Conservation (phyloP, 805 yeast genomes). For the Brettanomyces naardenensis region DNA sequence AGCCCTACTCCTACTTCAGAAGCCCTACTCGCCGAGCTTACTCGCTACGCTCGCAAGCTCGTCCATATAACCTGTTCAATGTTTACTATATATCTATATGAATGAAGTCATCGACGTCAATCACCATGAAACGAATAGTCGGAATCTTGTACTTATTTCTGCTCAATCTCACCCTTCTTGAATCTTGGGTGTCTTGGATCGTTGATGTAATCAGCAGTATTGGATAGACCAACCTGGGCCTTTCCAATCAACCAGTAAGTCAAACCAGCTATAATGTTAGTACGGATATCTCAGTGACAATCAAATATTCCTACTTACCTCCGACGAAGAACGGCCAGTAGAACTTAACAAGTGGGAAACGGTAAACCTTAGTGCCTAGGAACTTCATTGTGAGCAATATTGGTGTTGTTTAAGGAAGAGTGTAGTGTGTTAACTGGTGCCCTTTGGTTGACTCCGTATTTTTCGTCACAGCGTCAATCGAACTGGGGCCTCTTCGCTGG, state of each 20-base stretch:
- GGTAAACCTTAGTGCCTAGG: slow-evolving; percentile 28
- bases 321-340: slow-evolving; percentile 89
- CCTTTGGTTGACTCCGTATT: no score
- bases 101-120: no score
- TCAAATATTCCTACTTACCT: slow-evolving; percentile 40
- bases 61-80: no score
- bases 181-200: slow-evolving; percentile 97
- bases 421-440: no score
- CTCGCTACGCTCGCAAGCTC: no score
- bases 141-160: slow-evolving; percentile 16
- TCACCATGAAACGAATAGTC: neutral
- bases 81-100: no score
- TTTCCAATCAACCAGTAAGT: slow-evolving; percentile 66
- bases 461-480: no score
- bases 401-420: neutral
- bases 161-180: slow-evolving; percentile 28
- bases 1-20: no score
- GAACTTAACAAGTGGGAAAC: slow-evolving; percentile 43
- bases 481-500: no score
- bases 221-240: slow-evolving; percentile 59
- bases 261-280: slow-evolving; percentile 30
- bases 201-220: slow-evolving; percentile 76
- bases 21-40: no score
- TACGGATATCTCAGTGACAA: neutral
- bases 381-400: slow-evolving; percentile 21